Conservation (phyloP, 2,329 filamentous ascomycete genomes). For the Thermothelomyces thermophilus region DNA sequence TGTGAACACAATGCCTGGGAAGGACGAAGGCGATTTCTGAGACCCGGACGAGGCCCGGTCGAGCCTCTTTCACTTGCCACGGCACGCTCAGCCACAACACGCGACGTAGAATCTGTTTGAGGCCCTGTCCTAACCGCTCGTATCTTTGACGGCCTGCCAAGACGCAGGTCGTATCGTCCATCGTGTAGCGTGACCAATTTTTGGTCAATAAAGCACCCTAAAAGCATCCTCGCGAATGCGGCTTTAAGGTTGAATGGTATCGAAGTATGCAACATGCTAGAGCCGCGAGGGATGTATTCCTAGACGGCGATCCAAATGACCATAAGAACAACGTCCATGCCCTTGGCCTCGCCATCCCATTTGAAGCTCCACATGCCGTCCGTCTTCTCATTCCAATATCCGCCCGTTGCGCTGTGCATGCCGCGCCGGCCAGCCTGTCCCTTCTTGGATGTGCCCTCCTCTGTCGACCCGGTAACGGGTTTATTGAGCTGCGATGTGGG, state of each 20-base stretch:
- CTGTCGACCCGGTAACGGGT: slow-evolving; percentile 42
- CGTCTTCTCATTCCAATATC: slow-evolving; percentile 86
- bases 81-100: too few relatives aligned
- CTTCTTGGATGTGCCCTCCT: slow-evolving; percentile 56
- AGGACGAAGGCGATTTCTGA: too few relatives aligned
- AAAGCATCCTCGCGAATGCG: too few relatives aligned
- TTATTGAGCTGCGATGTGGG: slow-evolving; percentile 60
- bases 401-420: slow-evolving; percentile 80
- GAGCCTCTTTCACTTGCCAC: too few relatives aligned
- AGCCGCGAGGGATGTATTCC: slow-evolving; percentile 6
- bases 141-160: background rate
- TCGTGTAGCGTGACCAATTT: background rate
- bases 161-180: background rate
- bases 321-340: slow-evolving; percentile 63
- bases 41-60: too few relatives aligned
- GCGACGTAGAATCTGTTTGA: background rate
- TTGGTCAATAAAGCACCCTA: background rate
- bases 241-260: too few relatives aligned
- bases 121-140: background rate
- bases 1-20: too few relatives aligned
- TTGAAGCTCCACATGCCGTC: slow-evolving; percentile 89
- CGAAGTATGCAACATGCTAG: background rate
- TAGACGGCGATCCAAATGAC: slow-evolving; percentile 72
- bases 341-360: slow-evolving; percentile 64
- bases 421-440: slow-evolving; percentile 77